A percentile compares a stretch with the other conserved stretches of the same genome.
phyloP scores from a whole-genome alignment of 768 basidiomycete species.

The Pilatotrama ljubarskyi region DNA sequence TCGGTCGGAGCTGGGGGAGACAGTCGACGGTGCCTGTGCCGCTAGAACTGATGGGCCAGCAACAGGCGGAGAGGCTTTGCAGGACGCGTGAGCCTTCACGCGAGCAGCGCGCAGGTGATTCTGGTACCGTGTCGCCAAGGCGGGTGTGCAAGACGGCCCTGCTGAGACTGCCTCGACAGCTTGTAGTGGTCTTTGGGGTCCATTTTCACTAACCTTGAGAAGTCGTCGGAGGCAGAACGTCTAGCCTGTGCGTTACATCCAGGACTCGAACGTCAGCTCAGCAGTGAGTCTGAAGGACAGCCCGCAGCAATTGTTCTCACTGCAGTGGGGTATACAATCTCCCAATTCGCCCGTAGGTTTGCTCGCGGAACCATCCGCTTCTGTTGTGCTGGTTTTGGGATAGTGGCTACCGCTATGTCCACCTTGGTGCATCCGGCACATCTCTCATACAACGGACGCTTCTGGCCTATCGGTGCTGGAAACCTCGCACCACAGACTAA shows the following conservation, averaged over 20 bases:
- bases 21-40: conserved; percentile 9
- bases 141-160: no score
- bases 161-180: neutral
- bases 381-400: neutral
- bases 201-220: no score
- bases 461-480: neutral
- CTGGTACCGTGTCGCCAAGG: neutral
- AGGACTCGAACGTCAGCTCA: no score
- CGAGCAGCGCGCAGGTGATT: neutral
- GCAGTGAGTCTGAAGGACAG: neutral
- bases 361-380: neutral
- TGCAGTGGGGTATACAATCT: neutral
- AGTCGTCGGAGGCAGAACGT: no score
- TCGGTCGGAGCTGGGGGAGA: neutral
- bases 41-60: neutral
- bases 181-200: neutral
- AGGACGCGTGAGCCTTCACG: neutral
- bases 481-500: neutral
- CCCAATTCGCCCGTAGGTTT: neutral
- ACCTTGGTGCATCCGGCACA: neutral
- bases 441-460: neutral
- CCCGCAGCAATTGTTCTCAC: neutral
- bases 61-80: neutral
- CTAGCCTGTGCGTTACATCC: no score
- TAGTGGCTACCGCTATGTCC: neutral